Evolutionary conservation across 2,329 filamentous ascomycete species (phyloP), one percentile per base, ranked within the genome.

Genomic region (Meredithiella fracta): DNA sequence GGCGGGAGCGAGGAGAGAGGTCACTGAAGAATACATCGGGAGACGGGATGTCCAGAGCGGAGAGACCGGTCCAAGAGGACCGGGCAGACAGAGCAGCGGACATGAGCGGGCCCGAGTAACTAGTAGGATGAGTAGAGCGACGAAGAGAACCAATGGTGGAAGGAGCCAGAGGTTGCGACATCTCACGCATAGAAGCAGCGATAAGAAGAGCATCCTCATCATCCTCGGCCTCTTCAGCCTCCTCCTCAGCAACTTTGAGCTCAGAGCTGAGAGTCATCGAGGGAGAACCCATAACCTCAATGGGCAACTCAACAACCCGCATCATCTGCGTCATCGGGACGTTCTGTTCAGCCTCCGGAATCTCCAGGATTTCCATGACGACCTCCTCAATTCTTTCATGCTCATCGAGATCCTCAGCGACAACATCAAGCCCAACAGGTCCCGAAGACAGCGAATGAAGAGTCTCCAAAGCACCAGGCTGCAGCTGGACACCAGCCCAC

Each of bases 1-100:
- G 81, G 54, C 89, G 80, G 38, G 83, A 81, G 54, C 80, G 78
- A 2, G 83, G 79, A 38, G 85, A 86, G 26, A 96, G 76, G 0
- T 85, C 88, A 1, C 86, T 86, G 68, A 96, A 96, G 73, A 96
- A 96, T 0, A 85, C 88, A 25, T 87, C 85, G 0, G 91, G 91
- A 0, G 91, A 96, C 4, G 90, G 91, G 34, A 97, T 89, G 25
- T 90, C 90, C 20, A 96, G 76, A 58, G 79, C 82, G 20, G 86
- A 90, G 60, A 96, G 76, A 40, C 83, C 85, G 56, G 83, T 82
- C 14, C 82, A 73, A 14, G 82, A 83, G 47, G 79, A 78, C 7
- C 74, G 67, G 3, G 65, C 64, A 0, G 73, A 64, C 47, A 61
- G 61, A 25, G 57, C 54, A 23, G 62, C 63, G n/a, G 59, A 51